Conservation (phyloP, 75 land plant species). For the Ceratopteris richardii region DNA sequence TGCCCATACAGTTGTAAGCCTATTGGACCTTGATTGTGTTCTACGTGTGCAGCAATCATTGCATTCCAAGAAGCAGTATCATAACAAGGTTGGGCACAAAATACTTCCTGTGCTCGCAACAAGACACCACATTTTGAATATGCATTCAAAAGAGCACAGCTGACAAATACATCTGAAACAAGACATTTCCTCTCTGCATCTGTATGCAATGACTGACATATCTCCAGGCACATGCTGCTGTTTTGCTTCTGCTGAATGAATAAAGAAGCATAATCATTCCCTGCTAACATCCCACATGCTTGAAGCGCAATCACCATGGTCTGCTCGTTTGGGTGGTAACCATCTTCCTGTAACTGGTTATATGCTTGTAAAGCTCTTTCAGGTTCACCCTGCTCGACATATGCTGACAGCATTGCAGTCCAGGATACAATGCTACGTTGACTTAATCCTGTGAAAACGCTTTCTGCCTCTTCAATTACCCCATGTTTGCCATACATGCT, state of each 20-base stretch:
- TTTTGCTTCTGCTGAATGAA: background rate
- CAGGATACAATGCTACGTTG: background rate
- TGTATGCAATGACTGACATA: background rate
- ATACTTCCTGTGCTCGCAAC: slow-evolving; percentile 8
- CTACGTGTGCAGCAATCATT: slow-evolving; percentile 32
- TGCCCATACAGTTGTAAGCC: slow-evolving; percentile 31
- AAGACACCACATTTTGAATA: slow-evolving; percentile 18
- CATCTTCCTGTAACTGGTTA: background rate
- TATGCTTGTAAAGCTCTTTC: background rate
- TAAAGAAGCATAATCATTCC: background rate
- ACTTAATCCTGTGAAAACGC: background rate
- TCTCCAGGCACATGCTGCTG: background rate
- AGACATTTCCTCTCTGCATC: slow-evolving; percentile 13
- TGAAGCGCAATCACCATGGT: background rate
- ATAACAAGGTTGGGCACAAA: slow-evolving; percentile 16
- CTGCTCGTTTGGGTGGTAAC: background rate
- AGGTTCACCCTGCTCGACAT: background rate
- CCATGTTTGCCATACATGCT: slow-evolving; percentile 5
- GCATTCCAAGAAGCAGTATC: slow-evolving; percentile 24
- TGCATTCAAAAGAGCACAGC: slow-evolving; percentile 16
- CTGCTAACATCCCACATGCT: background rate
- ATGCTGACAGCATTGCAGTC: slow-evolving; percentile 6
- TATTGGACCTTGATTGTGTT: slow-evolving; percentile 25
- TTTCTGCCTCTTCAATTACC: background rate
- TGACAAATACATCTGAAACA: slow-evolving; percentile 8